Evolutionary conservation across 257 asterid genomes (phyloP).

Genomic region (Vinca minor): DNA sequence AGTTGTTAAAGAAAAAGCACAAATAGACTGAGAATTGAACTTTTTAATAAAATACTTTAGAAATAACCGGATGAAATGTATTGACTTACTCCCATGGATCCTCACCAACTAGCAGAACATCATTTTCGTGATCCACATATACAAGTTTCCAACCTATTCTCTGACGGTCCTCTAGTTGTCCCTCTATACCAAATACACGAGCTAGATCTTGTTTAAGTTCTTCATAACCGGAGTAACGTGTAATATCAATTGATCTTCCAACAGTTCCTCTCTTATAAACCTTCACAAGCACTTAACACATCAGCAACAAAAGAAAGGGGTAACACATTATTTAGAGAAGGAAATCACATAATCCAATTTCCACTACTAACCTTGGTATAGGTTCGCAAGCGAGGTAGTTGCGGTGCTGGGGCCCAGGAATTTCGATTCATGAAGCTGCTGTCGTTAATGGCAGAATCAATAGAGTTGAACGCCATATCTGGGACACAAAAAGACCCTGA

Average conservation of each 20-base stretch:
- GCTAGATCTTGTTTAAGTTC: conserved; percentile 91
- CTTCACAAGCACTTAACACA: conserved; percentile 34
- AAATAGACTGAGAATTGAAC: not conserved
- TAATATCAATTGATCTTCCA: conserved; percentile 86
- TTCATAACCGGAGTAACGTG: conserved; percentile 77
- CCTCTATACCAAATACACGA: conserved; percentile 90
- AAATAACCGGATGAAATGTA: not conserved
- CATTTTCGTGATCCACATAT: conserved; percentile 79
- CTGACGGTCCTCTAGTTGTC: conserved; percentile 81
- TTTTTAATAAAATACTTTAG: not conserved
- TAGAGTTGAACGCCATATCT: conserved; percentile 74
- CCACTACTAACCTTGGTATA: conserved; percentile 64
- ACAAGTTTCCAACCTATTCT: conserved; percentile 90
- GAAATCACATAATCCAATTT: not conserved
- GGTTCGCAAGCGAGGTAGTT: conserved; percentile 72
- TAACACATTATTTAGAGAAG: not conserved
- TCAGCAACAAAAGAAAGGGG: conserved; percentile 12
- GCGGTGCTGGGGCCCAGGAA: conserved; percentile 73
- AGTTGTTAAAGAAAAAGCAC: not conserved
- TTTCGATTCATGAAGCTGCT: conserved; percentile 62
- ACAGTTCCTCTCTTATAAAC: conserved; percentile 97
- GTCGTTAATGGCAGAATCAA: conserved; percentile 67
- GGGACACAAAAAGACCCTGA: conserved; percentile 94
- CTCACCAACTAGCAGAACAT: conserved; percentile 74
- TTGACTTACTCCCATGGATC: conserved; percentile 67